Evolutionary conservation across 176 grass and related monocot genomes (phyloP).

Genomic region (Bonia amplexicaulis): DNA sequence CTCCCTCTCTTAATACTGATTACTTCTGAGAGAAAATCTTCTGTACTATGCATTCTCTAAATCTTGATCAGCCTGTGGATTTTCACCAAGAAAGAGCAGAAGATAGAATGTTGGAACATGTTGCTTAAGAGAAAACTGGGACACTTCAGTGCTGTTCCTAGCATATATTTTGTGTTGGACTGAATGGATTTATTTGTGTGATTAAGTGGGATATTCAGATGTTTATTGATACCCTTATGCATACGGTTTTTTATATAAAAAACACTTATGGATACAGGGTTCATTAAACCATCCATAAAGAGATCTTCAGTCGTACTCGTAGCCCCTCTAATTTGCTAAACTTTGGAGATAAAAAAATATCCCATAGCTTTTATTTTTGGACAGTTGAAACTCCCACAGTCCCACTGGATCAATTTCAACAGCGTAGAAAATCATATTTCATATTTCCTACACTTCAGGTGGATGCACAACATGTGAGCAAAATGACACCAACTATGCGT

Average conservation of each 20-base stretch:
- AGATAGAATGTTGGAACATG: not conserved
- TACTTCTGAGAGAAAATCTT: not conserved
- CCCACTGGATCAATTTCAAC: not conserved
- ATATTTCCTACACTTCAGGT: too few species aligned
- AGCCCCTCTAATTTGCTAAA: not conserved
- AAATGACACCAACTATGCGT: too few species aligned
- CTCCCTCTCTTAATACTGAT: not conserved
- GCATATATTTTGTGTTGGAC: not conserved
- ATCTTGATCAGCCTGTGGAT: not conserved
- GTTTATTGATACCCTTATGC: too few species aligned
- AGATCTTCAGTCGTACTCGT: not conserved
- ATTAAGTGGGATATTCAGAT: too few species aligned
- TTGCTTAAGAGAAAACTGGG: not conserved
- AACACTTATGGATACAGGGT: too few species aligned
- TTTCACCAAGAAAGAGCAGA: not conserved
- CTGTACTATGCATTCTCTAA: not conserved
- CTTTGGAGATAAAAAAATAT: not conserved
- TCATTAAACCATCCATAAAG: not conserved
- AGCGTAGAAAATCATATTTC: too few species aligned
- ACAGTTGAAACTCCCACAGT: not conserved
- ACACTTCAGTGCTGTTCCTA: not conserved
- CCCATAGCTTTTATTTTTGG: not conserved
- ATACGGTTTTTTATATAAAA: too few species aligned
- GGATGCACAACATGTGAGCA: too few species aligned
- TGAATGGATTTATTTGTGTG: not conserved